Evolutionary conservation across 441 rosid species (phyloP).

Genomic region (Pelargonium australe): DNA sequence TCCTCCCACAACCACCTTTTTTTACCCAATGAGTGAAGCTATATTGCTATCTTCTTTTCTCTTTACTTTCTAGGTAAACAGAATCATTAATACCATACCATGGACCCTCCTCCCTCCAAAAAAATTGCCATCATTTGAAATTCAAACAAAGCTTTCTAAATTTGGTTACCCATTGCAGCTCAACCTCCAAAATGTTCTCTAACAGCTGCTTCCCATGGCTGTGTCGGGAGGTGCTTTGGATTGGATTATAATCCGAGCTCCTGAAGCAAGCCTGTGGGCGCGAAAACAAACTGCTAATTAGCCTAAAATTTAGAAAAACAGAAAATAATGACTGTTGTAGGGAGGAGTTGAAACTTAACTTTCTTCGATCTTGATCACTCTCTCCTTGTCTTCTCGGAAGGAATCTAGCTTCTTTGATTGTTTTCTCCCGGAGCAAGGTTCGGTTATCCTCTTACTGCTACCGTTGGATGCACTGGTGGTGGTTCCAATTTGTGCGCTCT

Average conservation of each 20-base stretch:
- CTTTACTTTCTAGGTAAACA: slow-evolving; percentile 29
- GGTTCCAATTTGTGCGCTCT: slow-evolving; percentile 23
- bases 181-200: slow-evolving; percentile 17
- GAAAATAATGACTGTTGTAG: background rate
- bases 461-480: slow-evolving; percentile 28
- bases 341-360: slow-evolving; percentile 55
- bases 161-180: slow-evolving; percentile 5
- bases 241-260: slow-evolving; percentile 92
- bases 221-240: slow-evolving; percentile 44
- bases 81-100: slow-evolving; percentile 22
- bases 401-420: slow-evolving; percentile 48
- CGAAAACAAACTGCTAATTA: slow-evolving; percentile 16
- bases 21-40: slow-evolving; percentile 13
- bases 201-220: slow-evolving; percentile 26
- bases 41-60: slow-evolving; percentile 4
- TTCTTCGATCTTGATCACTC: slow-evolving; percentile 80
- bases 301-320: slow-evolving; percentile 2
- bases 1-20: background rate
- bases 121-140: slow-evolving; percentile 30
- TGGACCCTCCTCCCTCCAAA: slow-evolving; percentile 18
- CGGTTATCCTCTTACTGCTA: slow-evolving; percentile 51
- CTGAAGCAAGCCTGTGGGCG: slow-evolving; percentile 92
- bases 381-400: slow-evolving; percentile 49
- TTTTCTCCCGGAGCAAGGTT: slow-evolving; percentile 31
- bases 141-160: slow-evolving; percentile 26